Percentiles rank a stretch among this genome's conserved stretches.
Evolutionary conservation across 2,329 filamentous ascomycete species (phyloP).

Genomic region (Sporothrix mexicana): DNA sequence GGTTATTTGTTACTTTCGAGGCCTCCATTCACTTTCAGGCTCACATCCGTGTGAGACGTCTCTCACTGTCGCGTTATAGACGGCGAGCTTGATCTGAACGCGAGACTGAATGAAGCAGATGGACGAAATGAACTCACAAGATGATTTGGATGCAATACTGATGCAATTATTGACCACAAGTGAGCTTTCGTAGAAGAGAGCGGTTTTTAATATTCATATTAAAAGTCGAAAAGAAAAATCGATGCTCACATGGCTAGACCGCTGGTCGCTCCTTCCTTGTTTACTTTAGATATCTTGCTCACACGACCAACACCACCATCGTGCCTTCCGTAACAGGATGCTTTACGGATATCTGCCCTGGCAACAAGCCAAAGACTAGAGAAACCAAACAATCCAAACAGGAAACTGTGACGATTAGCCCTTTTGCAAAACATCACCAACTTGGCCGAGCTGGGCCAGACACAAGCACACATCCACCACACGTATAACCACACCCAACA

Average conservation of each 20-base stretch:
- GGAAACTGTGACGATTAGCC: no score
- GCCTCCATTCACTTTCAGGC: background rate
- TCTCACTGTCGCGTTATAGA: background rate
- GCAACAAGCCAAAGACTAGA: background rate
- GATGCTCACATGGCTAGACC: background rate
- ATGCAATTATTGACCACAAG: background rate
- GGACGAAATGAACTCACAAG: background rate
- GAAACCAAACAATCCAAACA: background rate
- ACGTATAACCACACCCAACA: background rate
- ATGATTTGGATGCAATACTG: background rate
- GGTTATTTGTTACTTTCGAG: no score
- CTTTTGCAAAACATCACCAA: background rate
- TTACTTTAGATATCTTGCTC: background rate
- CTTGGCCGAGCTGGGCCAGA: background rate
- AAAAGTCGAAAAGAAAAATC: no score
- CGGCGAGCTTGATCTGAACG: background rate
- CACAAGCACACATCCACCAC: background rate
- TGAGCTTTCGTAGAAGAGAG: background rate
- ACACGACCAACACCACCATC: background rate
- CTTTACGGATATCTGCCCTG: background rate
- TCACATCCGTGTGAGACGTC: no score
- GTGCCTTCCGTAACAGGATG: background rate
- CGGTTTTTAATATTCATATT: no score
- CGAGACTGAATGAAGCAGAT: no score
- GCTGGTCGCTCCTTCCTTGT: constrained; percentile 20